Evolutionary conservation across 257 asterid genomes (phyloP), one percentile per base, ranked within the genome.

Genomic region (Misopates orontium): DNA sequence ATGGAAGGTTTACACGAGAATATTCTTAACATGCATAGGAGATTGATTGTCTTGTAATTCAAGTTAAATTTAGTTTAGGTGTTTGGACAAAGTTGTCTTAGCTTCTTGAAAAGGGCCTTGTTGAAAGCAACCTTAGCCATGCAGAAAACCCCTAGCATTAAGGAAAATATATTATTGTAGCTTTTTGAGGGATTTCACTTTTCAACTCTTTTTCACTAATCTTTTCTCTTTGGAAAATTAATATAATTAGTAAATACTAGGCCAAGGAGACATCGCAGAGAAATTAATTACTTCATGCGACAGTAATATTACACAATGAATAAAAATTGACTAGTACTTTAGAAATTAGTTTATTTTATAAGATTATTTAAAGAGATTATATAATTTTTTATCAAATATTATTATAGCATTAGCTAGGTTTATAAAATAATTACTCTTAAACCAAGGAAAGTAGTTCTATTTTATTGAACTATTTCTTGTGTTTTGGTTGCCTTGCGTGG

Each of bases 21-120:
- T 83, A 84, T 87, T 81, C 85, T 73, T 73, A 53, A 57, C 63
- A 58, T 49, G 67, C 18, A 22, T 10, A 18, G 61, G 73, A 73
- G 89, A 66, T 87, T 70, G 89, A 83, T 89, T 94, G 73, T 66
- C 85, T 84, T 94, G 95, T 73, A 83, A 74, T 82, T 84, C 83
- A 94, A 90, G 99, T 90, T 73, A 82, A 24, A 25, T 56, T 71
- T 61, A 42, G 79, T 63, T 73, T 56, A 32, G 71, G 74, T 66
- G 62, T 70, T 82, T 75, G 84, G 71, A 71, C 75, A 78, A 85
- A 79, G 87, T 55, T 80, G 81, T 75, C 73, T 67, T 76, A 70
- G 67, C 88, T 86, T 80, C 81, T 64, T 69, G 23, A 21, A 60
- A 56, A 73, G 82, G 85, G 52, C 67, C 54, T 70, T 17, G 21